Evolutionary conservation across 768 basidiomycete species (phyloP), one percentile per base, ranked within the genome.

Genomic region (Boletus bicolor): DNA sequence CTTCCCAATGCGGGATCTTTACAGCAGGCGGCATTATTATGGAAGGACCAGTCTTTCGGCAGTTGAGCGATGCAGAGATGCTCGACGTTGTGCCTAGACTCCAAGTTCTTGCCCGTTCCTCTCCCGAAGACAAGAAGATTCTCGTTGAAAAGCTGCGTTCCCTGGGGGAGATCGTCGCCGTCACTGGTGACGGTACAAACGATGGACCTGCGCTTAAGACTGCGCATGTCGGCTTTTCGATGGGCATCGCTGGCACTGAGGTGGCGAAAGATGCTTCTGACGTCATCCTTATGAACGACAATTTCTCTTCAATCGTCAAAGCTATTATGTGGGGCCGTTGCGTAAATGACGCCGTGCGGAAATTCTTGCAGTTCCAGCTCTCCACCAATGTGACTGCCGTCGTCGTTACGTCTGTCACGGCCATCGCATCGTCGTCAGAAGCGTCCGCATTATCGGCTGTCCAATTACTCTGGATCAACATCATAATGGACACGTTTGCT

Each of bases 241-340:
- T 95, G 93, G 92, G 92, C 62, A 87, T 94, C 61, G 86, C 94
- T 30, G 97, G 97, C 10, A 99, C 97, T 1, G 97, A 99, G 70
- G 93, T 99, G 17, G 95, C 97, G 46, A 98, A 99, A 73, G 95
- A 98, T 72, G 97, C 97, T 1, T 98, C 96, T 7, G 97, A 99
- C 65, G 97, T 99, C 67, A 95, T 98, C 64, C 84, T 98, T 41
- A 97, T 97, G 95, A 91, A 94, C 68, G 93, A 95, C 73, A 95
- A 96, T 69, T 98, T 99, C 69, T 76, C 92, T 5, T 95, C 92
- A 3, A 95, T 99, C 65, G 93, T 98, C 62, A 88, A 93, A 64
- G 97, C 97, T 53, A 97, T 98, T 64, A 94, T 97, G 79, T 98
- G 97, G 96, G 97, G 97, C 42, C 91, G 97, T 47, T 96, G 93